Percentiles rank a stretch among this genome's conserved stretches.
phyloP scores from a whole-genome alignment of 768 basidiomycete genomes.

The Phaeotremella fagi region DNA sequence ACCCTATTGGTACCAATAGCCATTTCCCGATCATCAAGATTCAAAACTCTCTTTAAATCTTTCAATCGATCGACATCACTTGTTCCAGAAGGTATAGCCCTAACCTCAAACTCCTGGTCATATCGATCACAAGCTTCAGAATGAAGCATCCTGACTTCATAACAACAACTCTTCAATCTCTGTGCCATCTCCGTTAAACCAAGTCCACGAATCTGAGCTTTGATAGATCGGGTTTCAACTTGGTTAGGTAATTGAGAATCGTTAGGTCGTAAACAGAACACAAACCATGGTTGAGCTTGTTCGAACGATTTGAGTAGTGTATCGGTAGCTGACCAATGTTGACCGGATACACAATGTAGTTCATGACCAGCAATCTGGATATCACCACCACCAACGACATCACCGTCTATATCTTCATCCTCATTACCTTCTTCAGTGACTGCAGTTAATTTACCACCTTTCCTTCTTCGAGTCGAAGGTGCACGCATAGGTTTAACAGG shows the following conservation, averaged over 20 bases:
- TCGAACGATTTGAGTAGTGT: constrained; percentile 80
- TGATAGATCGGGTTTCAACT: constrained; percentile 83
- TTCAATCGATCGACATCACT: constrained; percentile 53
- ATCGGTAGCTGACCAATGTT: constrained; percentile 78
- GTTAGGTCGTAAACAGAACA: constrained; percentile 91
- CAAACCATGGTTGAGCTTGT: constrained; percentile 84
- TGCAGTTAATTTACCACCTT: constrained; percentile 23
- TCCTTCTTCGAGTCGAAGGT: constrained; percentile 70
- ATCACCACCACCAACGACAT: constrained; percentile 37
- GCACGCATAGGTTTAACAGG: constrained; percentile 89
- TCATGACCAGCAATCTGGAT: constrained; percentile 34
- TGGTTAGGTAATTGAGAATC: constrained; percentile 93
- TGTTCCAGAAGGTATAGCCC: constrained; percentile 60
- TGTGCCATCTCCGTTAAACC: constrained; percentile 74
- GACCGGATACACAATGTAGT: constrained; percentile 74
- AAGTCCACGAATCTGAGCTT: constrained; percentile 79
- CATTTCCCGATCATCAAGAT: constrained; percentile 65
- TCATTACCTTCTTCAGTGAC: constrained; percentile 42
- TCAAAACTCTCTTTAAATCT: constrained; percentile 46
- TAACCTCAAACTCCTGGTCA: constrained; percentile 58
- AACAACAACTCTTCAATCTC: constrained; percentile 58
- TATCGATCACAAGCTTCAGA: constrained; percentile 85
- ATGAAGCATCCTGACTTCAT: constrained; percentile 78
- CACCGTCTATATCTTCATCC: constrained; percentile 30
- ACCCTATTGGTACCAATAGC: constrained; percentile 83